Evolutionary conservation across 768 basidiomycete species (phyloP), one percentile per base, ranked within the genome.

Genomic region (Boletus bicolor): DNA sequence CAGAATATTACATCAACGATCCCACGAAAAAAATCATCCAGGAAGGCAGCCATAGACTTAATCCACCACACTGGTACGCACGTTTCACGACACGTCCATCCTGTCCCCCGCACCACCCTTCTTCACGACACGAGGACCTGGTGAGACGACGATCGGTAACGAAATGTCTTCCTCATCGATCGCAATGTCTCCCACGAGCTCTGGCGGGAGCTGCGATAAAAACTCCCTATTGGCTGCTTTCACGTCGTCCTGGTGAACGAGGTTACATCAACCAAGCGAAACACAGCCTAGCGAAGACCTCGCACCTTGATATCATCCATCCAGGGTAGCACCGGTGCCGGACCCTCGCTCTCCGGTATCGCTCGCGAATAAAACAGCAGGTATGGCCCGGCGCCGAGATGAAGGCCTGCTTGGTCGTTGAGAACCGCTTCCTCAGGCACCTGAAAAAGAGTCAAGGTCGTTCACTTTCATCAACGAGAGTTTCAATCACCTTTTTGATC

Each of bases 311-410:
- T 68, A 34, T 68, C 68, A 21, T 62, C 64, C 49, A 70, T 70
- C 68, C 68, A 69, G 10, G 68, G 68, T 3, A 69, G 42, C 8
- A 48, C 34, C 1, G 26, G n/a, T 10, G 26, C 8, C 3, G 37
- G 60, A 11, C 61, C 66, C 2, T 63, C 62, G 4, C 30, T 41
- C 43, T 62, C 64, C 7, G 71, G 57, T 2, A 74, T 24, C 3
- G 65, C 69, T 15, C 72, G 76, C 35, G 78, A 79, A 69, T 92
- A 93, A 36, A 93, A 68, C n/a, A 93, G 73, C 62, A 92, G 70
- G 68, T 87, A 91, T 1, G 91, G 89, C 1, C 91, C 91, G 19
- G 87, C 87, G 15, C 82, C 79, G 6, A 91, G 78, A 64, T 91
- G 89, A 34, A 91, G 70, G 0, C 91, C 91, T 5, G 82, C 76